Conservation (phyloP, 148 eudicot species). For the Simmondsia chinensis region DNA sequence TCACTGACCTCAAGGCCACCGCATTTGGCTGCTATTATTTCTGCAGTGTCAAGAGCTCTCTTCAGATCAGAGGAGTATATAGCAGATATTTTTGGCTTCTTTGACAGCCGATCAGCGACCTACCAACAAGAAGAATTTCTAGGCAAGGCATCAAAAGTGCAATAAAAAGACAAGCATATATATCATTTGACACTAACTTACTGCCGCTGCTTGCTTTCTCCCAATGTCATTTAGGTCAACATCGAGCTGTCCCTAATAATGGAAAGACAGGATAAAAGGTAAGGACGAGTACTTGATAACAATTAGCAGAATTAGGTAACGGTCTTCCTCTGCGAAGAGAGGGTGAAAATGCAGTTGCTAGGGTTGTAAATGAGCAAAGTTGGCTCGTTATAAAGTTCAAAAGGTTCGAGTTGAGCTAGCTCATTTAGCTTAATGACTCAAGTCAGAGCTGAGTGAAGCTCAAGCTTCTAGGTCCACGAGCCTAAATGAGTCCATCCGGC, state of each 20-base stretch:
- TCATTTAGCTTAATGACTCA: too few relatives aligned
- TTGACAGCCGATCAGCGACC: constrained; percentile 67
- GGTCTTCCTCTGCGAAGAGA: too few relatives aligned
- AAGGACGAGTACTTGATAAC: too few relatives aligned
- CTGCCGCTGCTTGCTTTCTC: constrained; percentile 70
- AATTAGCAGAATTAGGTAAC: too few relatives aligned
- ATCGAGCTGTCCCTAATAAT: constrained; percentile 96
- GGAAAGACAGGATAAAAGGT: too few relatives aligned
- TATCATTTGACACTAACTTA: constrained; percentile 27
- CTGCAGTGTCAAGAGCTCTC: constrained; percentile 73
- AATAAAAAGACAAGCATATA: not conserved
- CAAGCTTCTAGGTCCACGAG: too few relatives aligned
- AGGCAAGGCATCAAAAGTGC: constrained; percentile 4
- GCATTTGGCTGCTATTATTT: constrained; percentile 53
- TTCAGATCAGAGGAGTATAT: constrained; percentile 83
- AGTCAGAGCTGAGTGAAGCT: too few relatives aligned
- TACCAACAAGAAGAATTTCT: constrained; percentile 14
- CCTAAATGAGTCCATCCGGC: too few relatives aligned
- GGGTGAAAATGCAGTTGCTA: too few relatives aligned
- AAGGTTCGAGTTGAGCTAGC: too few relatives aligned
- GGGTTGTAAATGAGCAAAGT: too few relatives aligned
- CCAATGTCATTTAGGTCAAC: constrained; percentile 75
- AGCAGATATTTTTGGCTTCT: constrained; percentile 55
- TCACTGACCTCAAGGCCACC: constrained; percentile 55
- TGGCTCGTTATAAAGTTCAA: constrained; percentile 9